Evolutionary conservation across 1,284 basidiomycete genomes (phyloP).

Genomic region (Fistulinella cinereoalba): DNA sequence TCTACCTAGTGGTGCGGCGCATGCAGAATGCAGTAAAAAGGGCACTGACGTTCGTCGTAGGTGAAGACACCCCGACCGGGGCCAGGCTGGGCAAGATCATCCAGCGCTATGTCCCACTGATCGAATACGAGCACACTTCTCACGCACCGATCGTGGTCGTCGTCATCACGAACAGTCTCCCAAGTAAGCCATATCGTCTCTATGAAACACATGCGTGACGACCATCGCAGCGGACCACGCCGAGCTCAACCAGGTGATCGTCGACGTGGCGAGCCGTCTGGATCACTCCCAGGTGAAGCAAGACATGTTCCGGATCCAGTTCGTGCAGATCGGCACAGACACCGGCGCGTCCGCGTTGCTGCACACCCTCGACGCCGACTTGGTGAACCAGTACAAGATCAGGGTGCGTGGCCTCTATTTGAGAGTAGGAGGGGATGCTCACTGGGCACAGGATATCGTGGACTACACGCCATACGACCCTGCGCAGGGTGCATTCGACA

Average conservation of each 20-base stretch:
- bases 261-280: constrained; percentile 46
- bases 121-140: constrained; percentile 33
- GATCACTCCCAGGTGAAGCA: constrained; percentile 38
- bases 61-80: constrained; percentile 45
- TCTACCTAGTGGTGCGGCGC: constrained; percentile 28
- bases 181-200: constrained; percentile 36
- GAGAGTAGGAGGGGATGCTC: constrained; percentile 1
- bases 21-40: constrained; percentile 1
- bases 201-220: not conserved
- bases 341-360: constrained; percentile 43
- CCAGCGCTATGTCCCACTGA: constrained; percentile 37
- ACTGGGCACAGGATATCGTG: constrained; percentile 41
- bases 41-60: constrained; percentile 25
- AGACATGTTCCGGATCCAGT: constrained; percentile 47
- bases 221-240: constrained; percentile 41
- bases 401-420: constrained; percentile 30
- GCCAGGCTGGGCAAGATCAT: constrained; percentile 40
- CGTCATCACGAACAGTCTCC: constrained; percentile 50
- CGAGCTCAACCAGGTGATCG: constrained; percentile 47
- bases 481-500: constrained; percentile 33
- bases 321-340: constrained; percentile 53
- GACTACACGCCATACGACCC: constrained; percentile 43
- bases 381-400: constrained; percentile 36
- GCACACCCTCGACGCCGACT: constrained; percentile 43
- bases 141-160: constrained; percentile 45